These are phyloP conservation scores for Saccharomycopsis guyanensis DNA, from an alignment of 805 yeast genomes.

Conservation along the genomic window DNA sequence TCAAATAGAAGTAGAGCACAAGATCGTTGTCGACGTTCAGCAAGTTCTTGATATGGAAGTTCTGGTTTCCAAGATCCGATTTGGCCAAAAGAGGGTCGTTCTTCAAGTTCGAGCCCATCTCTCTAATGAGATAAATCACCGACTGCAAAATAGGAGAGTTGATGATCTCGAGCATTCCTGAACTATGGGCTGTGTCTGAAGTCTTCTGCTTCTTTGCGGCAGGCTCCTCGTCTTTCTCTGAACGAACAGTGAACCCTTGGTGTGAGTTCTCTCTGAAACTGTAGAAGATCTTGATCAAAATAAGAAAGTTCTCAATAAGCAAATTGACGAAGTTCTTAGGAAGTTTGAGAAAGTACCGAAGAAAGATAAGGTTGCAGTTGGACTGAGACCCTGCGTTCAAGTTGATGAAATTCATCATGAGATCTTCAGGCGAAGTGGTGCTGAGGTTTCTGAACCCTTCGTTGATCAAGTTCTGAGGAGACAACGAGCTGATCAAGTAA, in stretches of 20 bases:
- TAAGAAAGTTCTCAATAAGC: constrained; percentile 41
- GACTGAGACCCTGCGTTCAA: constrained; percentile 20
- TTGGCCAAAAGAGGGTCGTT: constrained; percentile 13
- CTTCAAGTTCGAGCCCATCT: constrained; percentile 19
- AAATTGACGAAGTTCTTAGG: constrained; percentile 31
- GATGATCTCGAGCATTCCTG: constrained; percentile 5
- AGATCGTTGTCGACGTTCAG: constrained; percentile 11
- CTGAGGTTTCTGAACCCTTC: constrained; percentile 26
- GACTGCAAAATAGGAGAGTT: constrained; percentile 23
- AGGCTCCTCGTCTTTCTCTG: background rate
- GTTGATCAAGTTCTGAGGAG: constrained; percentile 26
- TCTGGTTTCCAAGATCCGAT: background rate
- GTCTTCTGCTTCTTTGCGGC: background rate
- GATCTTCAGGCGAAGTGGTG: constrained; percentile 16
- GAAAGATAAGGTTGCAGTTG: constrained; percentile 19
- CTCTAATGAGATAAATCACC: constrained; percentile 22
- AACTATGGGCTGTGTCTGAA: background rate
- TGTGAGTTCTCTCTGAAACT: constrained; percentile 23
- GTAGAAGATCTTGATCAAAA: constrained; percentile 36
- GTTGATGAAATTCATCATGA: constrained; percentile 18
- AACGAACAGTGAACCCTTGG: too few species aligned
- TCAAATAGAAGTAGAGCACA: constrained; percentile 18
- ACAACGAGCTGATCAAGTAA: constrained; percentile 18
- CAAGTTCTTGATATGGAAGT: constrained; percentile 7
- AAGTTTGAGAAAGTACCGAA: constrained; percentile 27